These are phyloP conservation scores for Heliamphora exappendiculata DNA, from an alignment of 148 eudicot genomes.

Conservation along the genomic window DNA sequence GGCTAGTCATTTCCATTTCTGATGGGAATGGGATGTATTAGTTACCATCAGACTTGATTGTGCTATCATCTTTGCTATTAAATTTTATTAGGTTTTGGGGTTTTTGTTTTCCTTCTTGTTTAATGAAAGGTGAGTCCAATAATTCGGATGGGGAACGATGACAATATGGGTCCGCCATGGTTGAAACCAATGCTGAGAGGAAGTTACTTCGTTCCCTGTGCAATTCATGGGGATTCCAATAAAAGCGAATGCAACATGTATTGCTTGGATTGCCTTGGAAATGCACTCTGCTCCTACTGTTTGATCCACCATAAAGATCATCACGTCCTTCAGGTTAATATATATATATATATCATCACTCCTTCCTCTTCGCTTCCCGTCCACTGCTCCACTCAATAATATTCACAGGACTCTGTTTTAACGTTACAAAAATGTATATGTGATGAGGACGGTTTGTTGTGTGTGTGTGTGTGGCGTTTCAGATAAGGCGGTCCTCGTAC, in stretches of 20 bases:
- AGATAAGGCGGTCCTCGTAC: slow-evolving; percentile 51
- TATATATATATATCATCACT: too few relatives aligned
- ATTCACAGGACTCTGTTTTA: background rate
- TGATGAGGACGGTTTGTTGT: background rate
- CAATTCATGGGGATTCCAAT: slow-evolving; percentile 27
- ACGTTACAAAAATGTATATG: background rate
- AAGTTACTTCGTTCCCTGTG: slow-evolving; percentile 29
- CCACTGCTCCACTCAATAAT: background rate
- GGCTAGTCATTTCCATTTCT: background rate
- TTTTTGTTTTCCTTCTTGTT: background rate
- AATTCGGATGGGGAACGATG: slow-evolving; percentile 11
- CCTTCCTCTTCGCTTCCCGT: background rate
- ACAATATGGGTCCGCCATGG: slow-evolving; percentile 37
- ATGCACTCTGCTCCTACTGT: slow-evolving; percentile 44
- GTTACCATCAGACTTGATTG: background rate
- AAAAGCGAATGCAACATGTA: slow-evolving; percentile 48
- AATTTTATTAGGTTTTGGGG: background rate
- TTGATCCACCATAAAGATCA: slow-evolving; percentile 38
- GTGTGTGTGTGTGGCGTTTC: slow-evolving; percentile 1
- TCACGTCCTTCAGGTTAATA: slow-evolving; percentile 37
- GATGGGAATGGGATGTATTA: background rate
- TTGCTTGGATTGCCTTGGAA: slow-evolving; percentile 46
- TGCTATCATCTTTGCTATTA: background rate
- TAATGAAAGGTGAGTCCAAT: slow-evolving; percentile 26
- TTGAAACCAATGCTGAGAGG: slow-evolving; percentile 34